Evolutionary conservation across 345 rosid species (phyloP).

Genomic region (Syzygium jambos): DNA sequence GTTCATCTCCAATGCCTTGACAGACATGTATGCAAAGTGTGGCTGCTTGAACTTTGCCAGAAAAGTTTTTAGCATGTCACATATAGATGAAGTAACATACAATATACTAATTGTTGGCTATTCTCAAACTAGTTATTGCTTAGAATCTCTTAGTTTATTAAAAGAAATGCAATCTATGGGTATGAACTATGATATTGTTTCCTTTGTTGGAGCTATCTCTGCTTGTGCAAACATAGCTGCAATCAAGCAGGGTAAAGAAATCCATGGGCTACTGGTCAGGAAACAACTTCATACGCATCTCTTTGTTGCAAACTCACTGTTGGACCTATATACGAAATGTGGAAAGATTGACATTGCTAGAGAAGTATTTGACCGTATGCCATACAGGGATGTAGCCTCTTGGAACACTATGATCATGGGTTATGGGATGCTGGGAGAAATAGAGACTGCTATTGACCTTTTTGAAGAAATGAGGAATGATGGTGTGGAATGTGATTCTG

Average conservation of each 20-base stretch:
- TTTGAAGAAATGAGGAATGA: constrained; percentile 33
- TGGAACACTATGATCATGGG: constrained; percentile 46
- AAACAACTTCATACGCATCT: constrained; percentile 23
- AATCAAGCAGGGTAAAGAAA: constrained; percentile 36
- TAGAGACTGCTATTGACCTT: constrained; percentile 20
- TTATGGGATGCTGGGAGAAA: constrained; percentile 37
- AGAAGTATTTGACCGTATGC: constrained; percentile 25
- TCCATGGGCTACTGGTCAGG: constrained; percentile 33
- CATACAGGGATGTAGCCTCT: constrained; percentile 27
- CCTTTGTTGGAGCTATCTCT: constrained; percentile 46
- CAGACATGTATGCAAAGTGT: constrained; percentile 44
- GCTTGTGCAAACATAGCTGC: constrained; percentile 49
- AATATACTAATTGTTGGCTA: constrained; percentile 43
- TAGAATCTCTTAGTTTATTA: constrained; percentile 39
- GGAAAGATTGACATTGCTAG: constrained; percentile 33
- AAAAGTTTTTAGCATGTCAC: constrained; percentile 22
- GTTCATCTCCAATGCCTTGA: constrained; percentile 36
- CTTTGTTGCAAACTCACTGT: constrained; percentile 37
- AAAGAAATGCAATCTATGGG: constrained; percentile 36
- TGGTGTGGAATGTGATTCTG: constrained; percentile 25
- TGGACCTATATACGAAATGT: constrained; percentile 37
- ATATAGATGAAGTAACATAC: constrained; percentile 47
- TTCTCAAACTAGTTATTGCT: constrained; percentile 37
- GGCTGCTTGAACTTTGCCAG: constrained; percentile 26
- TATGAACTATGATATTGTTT: constrained; percentile 42